phyloP scores from a whole-genome alignment of 2,329 filamentous ascomycete genomes.

The Trichoderma sp. region DNA sequence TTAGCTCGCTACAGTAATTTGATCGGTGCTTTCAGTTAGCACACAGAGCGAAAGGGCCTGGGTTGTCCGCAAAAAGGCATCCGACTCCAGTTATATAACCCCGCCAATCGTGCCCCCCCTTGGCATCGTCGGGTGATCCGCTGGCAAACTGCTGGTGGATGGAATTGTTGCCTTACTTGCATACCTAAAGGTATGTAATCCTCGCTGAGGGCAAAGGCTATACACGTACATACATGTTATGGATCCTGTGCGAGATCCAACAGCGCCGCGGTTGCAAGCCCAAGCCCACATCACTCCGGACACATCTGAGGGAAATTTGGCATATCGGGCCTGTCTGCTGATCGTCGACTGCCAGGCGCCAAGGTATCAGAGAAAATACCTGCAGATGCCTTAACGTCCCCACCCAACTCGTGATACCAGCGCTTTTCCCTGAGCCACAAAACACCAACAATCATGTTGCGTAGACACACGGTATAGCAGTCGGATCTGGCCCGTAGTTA shows the following conservation, averaged over 20 bases:
- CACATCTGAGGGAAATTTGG: constrained; percentile 6
- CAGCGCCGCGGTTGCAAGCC: not conserved
- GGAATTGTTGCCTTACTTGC: not conserved
- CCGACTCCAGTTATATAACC: not conserved
- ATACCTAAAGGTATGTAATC: not conserved
- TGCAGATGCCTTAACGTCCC: not conserved
- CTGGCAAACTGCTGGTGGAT: constrained; percentile 2
- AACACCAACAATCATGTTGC: not conserved
- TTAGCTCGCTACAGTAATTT: not conserved
- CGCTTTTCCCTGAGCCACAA: not conserved
- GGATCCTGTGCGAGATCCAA: not conserved
- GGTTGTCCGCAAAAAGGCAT: not conserved
- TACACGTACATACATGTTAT: not conserved
- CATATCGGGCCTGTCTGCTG: not conserved
- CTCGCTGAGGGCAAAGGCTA: not conserved
- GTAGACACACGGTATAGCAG: not conserved
- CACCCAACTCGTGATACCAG: not conserved
- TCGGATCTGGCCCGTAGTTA: not conserved
- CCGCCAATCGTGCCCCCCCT: not conserved
- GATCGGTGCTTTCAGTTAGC: not conserved
- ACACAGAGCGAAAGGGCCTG: not conserved
- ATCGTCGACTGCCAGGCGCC: not conserved
- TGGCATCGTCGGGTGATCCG: constrained; percentile 3
- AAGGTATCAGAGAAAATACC: not conserved
- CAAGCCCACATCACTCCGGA: not conserved